phyloP scores from a whole-genome alignment of 2,329 filamentous ascomycete species.

The Penicillium sp. region DNA sequence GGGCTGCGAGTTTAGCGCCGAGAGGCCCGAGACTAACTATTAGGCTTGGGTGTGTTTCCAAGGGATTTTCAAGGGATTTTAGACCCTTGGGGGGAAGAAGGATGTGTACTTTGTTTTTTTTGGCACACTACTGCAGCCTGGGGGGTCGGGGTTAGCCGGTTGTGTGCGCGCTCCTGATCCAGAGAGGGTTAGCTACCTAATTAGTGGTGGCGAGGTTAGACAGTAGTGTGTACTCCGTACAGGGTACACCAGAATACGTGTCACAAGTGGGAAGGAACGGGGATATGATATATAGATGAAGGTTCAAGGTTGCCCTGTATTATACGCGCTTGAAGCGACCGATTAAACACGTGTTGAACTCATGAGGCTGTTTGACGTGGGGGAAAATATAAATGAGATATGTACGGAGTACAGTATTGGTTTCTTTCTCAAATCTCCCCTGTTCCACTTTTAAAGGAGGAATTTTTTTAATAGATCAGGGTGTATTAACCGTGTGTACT shows the following conservation, averaged over 20 bases:
- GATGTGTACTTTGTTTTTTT: not conserved
- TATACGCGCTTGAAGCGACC: not conserved
- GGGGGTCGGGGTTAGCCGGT: not conserved
- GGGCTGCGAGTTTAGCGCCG: conserved; percentile 4
- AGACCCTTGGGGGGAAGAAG: not conserved
- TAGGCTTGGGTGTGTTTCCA: not conserved
- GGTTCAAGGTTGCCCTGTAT: not conserved
- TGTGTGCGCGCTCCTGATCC: conserved; percentile 3
- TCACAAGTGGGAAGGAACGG: not conserved
- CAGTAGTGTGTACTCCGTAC: not conserved
- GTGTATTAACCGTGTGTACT: not conserved
- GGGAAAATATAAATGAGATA: not conserved
- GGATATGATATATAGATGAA: not conserved
- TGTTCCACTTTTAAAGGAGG: not conserved
- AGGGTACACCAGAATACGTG: not conserved
- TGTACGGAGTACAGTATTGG: too few species aligned
- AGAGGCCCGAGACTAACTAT: conserved; percentile 1
- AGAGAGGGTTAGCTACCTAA: conserved; percentile 3
- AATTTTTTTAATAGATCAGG: not conserved
- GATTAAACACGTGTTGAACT: not conserved
- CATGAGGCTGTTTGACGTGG: not conserved
- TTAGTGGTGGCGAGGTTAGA: conserved; percentile 4
- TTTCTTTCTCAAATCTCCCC: not conserved
- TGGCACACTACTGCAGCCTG: not conserved
- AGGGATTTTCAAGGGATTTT: not conserved